Percentiles rank a stretch among this genome's conserved stretches.
These are phyloP conservation scores for Ganoderma resinaceum DNA, from an alignment of 1,284 basidiomycete genomes.

Conservation along the genomic window DNA sequence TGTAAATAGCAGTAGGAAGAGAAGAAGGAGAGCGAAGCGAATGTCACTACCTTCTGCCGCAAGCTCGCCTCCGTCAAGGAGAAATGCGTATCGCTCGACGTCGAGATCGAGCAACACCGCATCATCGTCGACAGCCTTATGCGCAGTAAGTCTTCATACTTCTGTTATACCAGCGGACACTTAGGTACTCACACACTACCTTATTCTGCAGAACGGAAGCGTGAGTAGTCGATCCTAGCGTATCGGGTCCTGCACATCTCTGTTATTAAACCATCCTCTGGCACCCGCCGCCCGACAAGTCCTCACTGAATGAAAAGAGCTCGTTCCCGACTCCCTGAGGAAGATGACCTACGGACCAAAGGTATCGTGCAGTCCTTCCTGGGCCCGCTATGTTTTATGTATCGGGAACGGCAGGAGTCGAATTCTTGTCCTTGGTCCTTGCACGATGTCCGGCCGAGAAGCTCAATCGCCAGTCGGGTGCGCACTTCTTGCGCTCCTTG, in stretches of 20 bases:
- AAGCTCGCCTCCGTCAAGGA: slow-evolving; percentile 68
- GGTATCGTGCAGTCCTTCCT: slow-evolving; percentile 52
- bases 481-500: slow-evolving; percentile 35
- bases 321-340: too few relatives aligned
- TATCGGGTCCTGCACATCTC: too few relatives aligned
- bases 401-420: slow-evolving; percentile 63
- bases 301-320: too few relatives aligned
- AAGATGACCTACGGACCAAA: slow-evolving; percentile 80
- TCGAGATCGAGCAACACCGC: slow-evolving; percentile 74
- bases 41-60: slow-evolving; percentile 65
- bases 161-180: background rate
- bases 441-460: slow-evolving; percentile 64
- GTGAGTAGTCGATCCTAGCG: slow-evolving; percentile 69
- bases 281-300: too few relatives aligned
- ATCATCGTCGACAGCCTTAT: slow-evolving; percentile 62
- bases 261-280: too few relatives aligned
- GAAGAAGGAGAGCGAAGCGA: slow-evolving; percentile 69
- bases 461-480: slow-evolving; percentile 86
- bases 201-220: slow-evolving; percentile 62
- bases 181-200: background rate
- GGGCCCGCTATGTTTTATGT: background rate
- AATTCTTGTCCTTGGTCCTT: slow-evolving; percentile 74
- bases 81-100: slow-evolving; percentile 61
- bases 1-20: slow-evolving; percentile 69
- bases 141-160: slow-evolving; percentile 53